Evolutionary conservation across 176 grass and related monocot genomes (phyloP), one percentile per base, ranked within the genome.

Genomic region (Paspalum notatum): DNA sequence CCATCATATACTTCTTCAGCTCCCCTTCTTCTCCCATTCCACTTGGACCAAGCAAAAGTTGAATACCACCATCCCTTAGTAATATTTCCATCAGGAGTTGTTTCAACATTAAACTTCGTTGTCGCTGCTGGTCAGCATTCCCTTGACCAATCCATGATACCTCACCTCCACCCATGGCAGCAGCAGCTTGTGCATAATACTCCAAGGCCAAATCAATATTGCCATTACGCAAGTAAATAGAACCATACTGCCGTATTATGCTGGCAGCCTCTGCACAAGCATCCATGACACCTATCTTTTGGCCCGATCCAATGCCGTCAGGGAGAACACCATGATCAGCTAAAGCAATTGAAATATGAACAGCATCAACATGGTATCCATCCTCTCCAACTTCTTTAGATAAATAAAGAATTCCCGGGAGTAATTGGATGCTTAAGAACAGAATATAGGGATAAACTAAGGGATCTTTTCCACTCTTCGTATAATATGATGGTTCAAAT

Each of bases 361-460:
- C 96, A 82, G 84, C 92, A 84, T 99, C 96, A 49, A 99, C 79
- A 85, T 91, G 91, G 75, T 93, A 92, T 7, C 96, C 96, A 63
- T 95, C 96, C 82, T 99, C 96, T 65, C 93, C 96, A 76, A 89
- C 84, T 93, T 99, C 92, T 86, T 95, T 95, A 63, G 93, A 90
- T 61, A 95, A 83, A 90, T 99, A 93, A 27, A 95, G 85, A 63
- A 99, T 86, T 82, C 90, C 90, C 72, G 92, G 92, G 77, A 99
- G 84, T 78, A 91, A 91, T 66, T 99, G 96, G 55, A 99, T 89
- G 80, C 96, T 99, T 76, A 99, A 89, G 80, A 99, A 87, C 48
- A 99, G 75, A 75, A 99, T 73, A 77, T 99, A 99, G 18, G 96
- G 93, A 89, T 99, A 99, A 53, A 93, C 83, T 47, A 99, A 71